Evolutionary conservation across 805 yeast genomes (phyloP).

Genomic region (Ogataea saltuana): DNA sequence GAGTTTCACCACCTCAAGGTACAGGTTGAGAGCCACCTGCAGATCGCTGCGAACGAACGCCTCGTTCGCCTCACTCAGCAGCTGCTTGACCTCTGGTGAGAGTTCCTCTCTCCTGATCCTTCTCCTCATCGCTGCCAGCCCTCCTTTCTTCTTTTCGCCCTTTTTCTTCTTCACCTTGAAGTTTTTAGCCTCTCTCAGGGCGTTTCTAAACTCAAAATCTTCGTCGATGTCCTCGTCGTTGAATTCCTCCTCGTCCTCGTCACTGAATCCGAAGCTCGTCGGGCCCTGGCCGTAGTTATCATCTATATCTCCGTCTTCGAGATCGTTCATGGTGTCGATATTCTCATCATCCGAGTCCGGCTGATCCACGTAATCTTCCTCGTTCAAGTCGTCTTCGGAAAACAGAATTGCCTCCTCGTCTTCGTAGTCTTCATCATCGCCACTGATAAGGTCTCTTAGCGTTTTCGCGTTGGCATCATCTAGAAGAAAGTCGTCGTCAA

Average conservation of each 20-base stretch:
- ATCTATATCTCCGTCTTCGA: constrained; percentile 21
- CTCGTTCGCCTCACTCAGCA: constrained; percentile 74
- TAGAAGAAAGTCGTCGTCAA: constrained; percentile 26
- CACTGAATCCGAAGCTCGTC: constrained; percentile 32
- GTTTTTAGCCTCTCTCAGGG: constrained; percentile 66
- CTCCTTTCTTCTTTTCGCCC: constrained; percentile 37
- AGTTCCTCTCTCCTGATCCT: constrained; percentile 45
- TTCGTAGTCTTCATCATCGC: constrained; percentile 18
- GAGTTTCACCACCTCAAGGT: constrained; percentile 67
- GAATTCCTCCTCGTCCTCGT: constrained; percentile 27
- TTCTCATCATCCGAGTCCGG: constrained; percentile 13
- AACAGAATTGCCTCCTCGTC: constrained; percentile 15
- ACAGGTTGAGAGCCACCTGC: constrained; percentile 58
- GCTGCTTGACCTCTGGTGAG: constrained; percentile 70
- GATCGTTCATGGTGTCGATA: constrained; percentile 33
- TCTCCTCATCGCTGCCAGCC: constrained; percentile 39
- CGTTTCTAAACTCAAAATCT: constrained; percentile 55
- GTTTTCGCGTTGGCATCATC: constrained; percentile 28
- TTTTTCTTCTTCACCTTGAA: constrained; percentile 50
- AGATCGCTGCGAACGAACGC: constrained; percentile 70
- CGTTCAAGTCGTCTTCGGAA: constrained; percentile 19
- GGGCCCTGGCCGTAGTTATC: constrained; percentile 16
- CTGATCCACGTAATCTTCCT: constrained; percentile 22
- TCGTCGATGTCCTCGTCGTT: constrained; percentile 42
- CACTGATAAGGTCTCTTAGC: constrained; percentile 30